Base-by-base conservation (phyloP, 2,329 filamentous ascomycete species). In the Decorospora gaudefroyi region DNA sequence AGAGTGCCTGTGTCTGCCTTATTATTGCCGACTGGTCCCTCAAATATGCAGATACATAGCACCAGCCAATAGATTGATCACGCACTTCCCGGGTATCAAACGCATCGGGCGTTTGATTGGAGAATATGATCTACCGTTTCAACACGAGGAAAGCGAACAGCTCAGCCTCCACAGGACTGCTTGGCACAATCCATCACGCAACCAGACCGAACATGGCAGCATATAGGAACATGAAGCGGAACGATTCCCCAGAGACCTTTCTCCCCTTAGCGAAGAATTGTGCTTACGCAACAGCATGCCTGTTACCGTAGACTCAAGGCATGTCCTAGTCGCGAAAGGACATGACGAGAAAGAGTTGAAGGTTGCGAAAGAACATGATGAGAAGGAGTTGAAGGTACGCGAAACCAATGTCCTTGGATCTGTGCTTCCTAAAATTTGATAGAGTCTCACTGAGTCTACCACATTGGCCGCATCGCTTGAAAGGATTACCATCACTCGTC, bases 131-230 rank as follows among this genome's bases (percentile, higher is more conserved):
- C 25, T 28, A 1, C 12, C 9, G 16, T 9, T 5, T 26, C 15
- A 41, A 54, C 37, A 28, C 52, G 55, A 58, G 50, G 26, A 56
- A 54, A 45, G 46, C 50, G 55, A 58, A 30, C 17, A 22, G 27
- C 38, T 42, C 43, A 50, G 52, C 52, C 52, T 44, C 45, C 42
- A 53, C 42, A 40, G 12, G 18, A 17, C 25, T 21, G 26, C 46
- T 58, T 54, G 42, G 53, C 53, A 28, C 42, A 39, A 21, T 34
- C 15, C 28, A 25, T 28, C n/a, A 26, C 34, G 21, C 23, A 28
- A 17, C 7, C 7, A 29, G 16, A 9, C 7, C n/a, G 7, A 22
- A 8, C 6, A 29, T 8, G n/a, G 12, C 25, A 28, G 15, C 29
- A 33, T 19, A 13, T 23, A 40, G 15, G 15, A 16, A 18, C 6